A percentile compares a stretch with the other conserved stretches of the same genome.
phyloP scores from a whole-genome alignment of 2,329 filamentous ascomycete genomes.

The Aspergillus proliferans region DNA sequence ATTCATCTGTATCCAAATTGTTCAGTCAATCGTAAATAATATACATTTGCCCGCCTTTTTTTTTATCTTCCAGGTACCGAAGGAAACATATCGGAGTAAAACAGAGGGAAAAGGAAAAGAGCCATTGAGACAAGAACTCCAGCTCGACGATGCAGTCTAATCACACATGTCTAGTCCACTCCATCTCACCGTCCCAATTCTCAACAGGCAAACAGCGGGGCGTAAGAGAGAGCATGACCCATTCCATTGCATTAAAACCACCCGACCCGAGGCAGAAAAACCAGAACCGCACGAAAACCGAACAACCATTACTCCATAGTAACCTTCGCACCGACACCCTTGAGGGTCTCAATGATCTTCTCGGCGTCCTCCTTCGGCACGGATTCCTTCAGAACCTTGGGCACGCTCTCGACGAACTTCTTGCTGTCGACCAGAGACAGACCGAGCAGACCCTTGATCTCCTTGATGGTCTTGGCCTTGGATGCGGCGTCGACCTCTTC shows the following conservation, averaged over 20 bases:
- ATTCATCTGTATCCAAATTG: slow-evolving; percentile 13
- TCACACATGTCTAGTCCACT: slow-evolving; percentile 11
- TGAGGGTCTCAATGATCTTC: slow-evolving; percentile 94
- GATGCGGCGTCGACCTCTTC: slow-evolving; percentile 77
- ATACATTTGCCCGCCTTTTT: slow-evolving; percentile 31
- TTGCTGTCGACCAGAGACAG: slow-evolving; percentile 97
- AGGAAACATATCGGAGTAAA: slow-evolving; percentile 15
- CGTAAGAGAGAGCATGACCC: slow-evolving; percentile 3
- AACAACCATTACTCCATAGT: slow-evolving; percentile 68
- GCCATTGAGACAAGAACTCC: slow-evolving; percentile 16
- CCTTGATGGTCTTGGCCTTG: slow-evolving; percentile 99
- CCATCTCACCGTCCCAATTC: neutral
- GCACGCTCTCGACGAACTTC: slow-evolving; percentile 98
- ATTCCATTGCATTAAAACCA: slow-evolving; percentile 8
- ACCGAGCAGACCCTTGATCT: slow-evolving; percentile 93
- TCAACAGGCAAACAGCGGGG: slow-evolving; percentile 1
- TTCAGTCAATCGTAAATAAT: slow-evolving; percentile 24
- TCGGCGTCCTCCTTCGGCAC: slow-evolving; percentile 98
- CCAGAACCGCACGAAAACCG: slow-evolving; percentile 4
- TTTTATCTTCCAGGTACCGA: slow-evolving; percentile 15
- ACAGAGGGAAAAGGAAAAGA: slow-evolving; percentile 12
- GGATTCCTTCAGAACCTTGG: slow-evolving; percentile 98
- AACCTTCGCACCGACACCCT: slow-evolving; percentile 83
- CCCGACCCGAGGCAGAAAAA: neutral
- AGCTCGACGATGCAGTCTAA: slow-evolving; percentile 18